Base-by-base conservation (phyloP, 768 basidiomycete genomes). In the Rhizopogon vesiculosus region DNA sequence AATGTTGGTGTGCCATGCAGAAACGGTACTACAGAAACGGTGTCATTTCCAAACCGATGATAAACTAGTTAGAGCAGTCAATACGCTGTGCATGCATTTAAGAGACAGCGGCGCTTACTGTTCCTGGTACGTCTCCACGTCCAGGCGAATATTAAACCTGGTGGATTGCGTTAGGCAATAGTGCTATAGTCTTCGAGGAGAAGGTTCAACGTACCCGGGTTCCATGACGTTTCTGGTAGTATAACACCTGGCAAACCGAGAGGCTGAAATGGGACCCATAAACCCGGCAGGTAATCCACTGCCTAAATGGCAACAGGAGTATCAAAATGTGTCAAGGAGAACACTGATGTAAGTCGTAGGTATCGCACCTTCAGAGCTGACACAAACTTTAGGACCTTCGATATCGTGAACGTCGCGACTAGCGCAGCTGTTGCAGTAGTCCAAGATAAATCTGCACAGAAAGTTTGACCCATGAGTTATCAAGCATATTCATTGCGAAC, bases 121-220 rank as follows among this genome's bases (percentile, higher is more conserved):
- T 63, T 66, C 29, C 33, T 65, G 6, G 45, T 55, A 43, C 60
- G 61, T 54, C 62, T 64, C 65, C 62, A 66, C 35, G 57, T 56
- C 64, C 65, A 68, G 22, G 60, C 44, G 39, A 66, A 66, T 3
- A 51, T 16, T 3, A 51, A 5, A 10, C 65, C 63, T 65, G 5
- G 13, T 31, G 25, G 25, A 25, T 25, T 25, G 25, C 25, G 25
- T 35, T 40, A 22, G 52, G 5, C 22, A 7, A 22, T 22, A 42
- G 4, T 22, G 22, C 22, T 29, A 5, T 12, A 31, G 8, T 29
- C 31, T 29, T 12, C 6, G 10, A n/a, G 22, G 22, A 29, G n/a
- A 28, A 38, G 15, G 43, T 57, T 31, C 4, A 12, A 50, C 54
- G 22, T 33, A 62, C 63, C 33, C 29, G 59, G 59, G 35, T 68